Conservation (phyloP, 805 yeast genomes). For the Candida taoyuanica region DNA sequence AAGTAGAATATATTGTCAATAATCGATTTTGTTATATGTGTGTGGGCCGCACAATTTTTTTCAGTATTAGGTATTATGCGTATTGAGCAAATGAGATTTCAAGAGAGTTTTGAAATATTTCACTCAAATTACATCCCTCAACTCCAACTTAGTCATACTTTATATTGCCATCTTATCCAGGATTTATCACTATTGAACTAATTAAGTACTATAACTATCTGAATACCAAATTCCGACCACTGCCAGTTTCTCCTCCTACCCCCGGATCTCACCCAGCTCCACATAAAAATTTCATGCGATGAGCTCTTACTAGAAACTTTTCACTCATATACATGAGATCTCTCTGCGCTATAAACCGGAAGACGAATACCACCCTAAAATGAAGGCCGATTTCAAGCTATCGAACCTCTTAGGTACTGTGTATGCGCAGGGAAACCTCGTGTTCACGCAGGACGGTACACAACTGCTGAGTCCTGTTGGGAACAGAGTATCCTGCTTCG, state of each 20-base stretch:
- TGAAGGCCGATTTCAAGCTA: constrained; percentile 87
- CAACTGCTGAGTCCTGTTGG: constrained; percentile 89
- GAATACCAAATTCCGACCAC: constrained; percentile 1
- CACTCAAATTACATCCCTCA: no score
- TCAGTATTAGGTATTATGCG: no score
- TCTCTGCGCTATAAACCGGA: neutral
- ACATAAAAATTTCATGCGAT: constrained; percentile 6
- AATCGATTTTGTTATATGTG: neutral
- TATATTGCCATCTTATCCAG: no score
- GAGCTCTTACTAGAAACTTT: constrained; percentile 1
- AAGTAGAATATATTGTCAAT: no score
- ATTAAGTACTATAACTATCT: no score
- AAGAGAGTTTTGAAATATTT: no score
- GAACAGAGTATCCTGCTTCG: constrained; percentile 85
- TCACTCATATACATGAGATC: neutral
- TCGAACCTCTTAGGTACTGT: constrained; percentile 92
- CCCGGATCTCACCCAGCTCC: neutral
- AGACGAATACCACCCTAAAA: constrained; percentile 21
- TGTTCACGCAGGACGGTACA: constrained; percentile 83
- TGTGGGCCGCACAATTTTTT: no score
- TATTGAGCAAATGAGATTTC: no score
- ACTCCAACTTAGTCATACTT: no score
- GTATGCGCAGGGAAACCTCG: constrained; percentile 85
- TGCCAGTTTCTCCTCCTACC: neutral
- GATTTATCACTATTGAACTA: no score